A percentile compares a stretch with the other conserved stretches of the same genome.
phyloP scores from a whole-genome alignment of 495 filamentous ascomycete species.

The Neurospora sp. region DNA sequence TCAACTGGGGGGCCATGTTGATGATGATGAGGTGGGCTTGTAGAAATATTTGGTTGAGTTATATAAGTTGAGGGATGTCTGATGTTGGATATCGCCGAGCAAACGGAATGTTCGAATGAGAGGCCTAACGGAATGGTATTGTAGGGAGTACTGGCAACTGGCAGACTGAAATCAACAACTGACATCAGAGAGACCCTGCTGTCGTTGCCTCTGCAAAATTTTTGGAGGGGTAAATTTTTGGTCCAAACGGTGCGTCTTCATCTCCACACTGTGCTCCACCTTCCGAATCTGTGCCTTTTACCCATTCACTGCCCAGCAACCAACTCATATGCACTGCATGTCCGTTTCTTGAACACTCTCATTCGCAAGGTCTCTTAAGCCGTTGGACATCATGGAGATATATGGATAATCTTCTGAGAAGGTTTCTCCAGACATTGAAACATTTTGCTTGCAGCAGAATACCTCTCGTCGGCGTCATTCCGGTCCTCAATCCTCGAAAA shows the following conservation, averaged over 20 bases:
- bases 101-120: neutral
- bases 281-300: neutral
- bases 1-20: conserved; percentile 42
- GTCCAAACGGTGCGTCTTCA: neutral
- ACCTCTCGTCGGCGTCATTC: neutral
- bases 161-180: neutral
- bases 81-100: neutral
- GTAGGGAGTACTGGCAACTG: neutral
- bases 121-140: neutral
- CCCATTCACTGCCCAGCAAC: neutral
- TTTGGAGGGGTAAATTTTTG: conserved; percentile 6
- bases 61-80: neutral
- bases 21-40: neutral
- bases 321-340: neutral
- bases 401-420: neutral
- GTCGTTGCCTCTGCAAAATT: conserved; percentile 3
- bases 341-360: neutral
- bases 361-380: neutral
- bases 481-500: neutral
- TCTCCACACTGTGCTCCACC: conserved; percentile 2
- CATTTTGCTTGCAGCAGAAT: neutral
- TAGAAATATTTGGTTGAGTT: neutral
- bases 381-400: neutral
- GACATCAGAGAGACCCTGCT: neutral
- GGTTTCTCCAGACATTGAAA: neutral